Evolutionary conservation across 75 land plant species (phyloP).

Genomic region (Cunninghamia lanceolata): DNA sequence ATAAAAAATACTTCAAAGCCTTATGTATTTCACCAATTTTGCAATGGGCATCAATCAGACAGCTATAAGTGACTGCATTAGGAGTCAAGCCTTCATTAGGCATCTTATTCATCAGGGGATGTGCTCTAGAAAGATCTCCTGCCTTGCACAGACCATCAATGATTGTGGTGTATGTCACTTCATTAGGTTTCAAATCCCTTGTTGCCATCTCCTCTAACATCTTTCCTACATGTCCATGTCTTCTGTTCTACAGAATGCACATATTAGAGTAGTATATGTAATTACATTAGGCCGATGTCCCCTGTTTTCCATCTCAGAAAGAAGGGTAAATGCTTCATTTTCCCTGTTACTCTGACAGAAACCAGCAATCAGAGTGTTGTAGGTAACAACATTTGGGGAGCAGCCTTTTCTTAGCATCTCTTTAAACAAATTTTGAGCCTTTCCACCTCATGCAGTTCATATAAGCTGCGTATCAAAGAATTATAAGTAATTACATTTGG

Average conservation of each 20-base stretch:
- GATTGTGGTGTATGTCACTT: slow-evolving; percentile 8
- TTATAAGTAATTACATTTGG: slow-evolving; percentile 35
- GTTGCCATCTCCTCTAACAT: slow-evolving; percentile 24
- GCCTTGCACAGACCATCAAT: no score
- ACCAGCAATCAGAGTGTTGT: no score
- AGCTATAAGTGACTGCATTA: slow-evolving; percentile 45
- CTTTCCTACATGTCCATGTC: no score
- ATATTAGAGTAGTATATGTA: not conserved
- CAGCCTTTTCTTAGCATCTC: no score
- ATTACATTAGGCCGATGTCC: slow-evolving; percentile 39
- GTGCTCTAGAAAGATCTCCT: no score
- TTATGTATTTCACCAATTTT: slow-evolving; percentile 12
- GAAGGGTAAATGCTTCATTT: slow-evolving; percentile 28
- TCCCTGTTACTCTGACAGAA: no score
- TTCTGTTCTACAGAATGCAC: no score
- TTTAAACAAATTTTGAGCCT: slow-evolving; percentile 36
- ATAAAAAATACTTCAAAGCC: no score
- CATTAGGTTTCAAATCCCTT: slow-evolving; percentile 36
- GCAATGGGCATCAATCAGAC: slow-evolving; percentile 45
- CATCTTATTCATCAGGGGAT: no score
- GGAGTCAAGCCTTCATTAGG: no score
- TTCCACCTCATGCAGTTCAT: slow-evolving; percentile 22
- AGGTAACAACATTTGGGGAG: no score
- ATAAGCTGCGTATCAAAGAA: slow-evolving; percentile 42
- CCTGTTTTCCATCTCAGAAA: slow-evolving; percentile 35